Evolutionary conservation across 148 eudicot genomes (phyloP).

Genomic region (Rhododendron griersonianum): DNA sequence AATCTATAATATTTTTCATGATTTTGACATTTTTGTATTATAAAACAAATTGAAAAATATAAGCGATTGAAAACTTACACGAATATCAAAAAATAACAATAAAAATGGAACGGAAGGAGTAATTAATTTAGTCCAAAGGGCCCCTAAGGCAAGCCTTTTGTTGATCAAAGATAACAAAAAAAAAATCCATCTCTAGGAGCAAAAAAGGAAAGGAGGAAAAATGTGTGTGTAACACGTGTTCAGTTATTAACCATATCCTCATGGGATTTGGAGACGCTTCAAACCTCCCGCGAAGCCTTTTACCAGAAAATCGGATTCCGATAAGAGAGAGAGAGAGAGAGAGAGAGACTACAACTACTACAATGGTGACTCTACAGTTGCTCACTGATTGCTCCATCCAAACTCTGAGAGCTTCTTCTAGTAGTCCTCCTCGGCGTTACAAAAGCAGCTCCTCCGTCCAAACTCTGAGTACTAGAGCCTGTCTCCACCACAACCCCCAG

Average conservation of each 20-base stretch:
- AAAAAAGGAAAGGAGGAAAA: background rate
- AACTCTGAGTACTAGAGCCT: slow-evolving; percentile 5
- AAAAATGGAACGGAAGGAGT: too few relatives aligned
- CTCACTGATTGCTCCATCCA: slow-evolving; percentile 19
- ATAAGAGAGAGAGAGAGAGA: slow-evolving; percentile 14
- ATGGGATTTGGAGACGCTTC: background rate
- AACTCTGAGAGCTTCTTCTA: background rate
- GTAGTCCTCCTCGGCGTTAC: background rate
- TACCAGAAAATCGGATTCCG: background rate
- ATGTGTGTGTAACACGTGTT: background rate
- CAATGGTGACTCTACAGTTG: slow-evolving; percentile 20
- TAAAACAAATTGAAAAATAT: too few relatives aligned
- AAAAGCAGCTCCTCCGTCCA: background rate
- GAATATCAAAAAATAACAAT: too few relatives aligned
- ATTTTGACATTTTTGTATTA: too few relatives aligned
- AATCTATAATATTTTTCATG: too few relatives aligned
- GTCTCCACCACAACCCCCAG: background rate
- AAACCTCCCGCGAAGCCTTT: slow-evolving; percentile 16
- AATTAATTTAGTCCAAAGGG: too few relatives aligned
- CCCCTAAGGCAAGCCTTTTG: too few relatives aligned
- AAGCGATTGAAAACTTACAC: too few relatives aligned
- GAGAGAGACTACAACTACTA: background rate
- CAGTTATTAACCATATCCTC: background rate
- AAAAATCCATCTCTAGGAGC: background rate
- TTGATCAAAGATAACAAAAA: too few relatives aligned